These are phyloP conservation scores for Torrubiella hemipterigena DNA, from an alignment of 2,329 filamentous ascomycete species.

Conservation along the genomic window DNA sequence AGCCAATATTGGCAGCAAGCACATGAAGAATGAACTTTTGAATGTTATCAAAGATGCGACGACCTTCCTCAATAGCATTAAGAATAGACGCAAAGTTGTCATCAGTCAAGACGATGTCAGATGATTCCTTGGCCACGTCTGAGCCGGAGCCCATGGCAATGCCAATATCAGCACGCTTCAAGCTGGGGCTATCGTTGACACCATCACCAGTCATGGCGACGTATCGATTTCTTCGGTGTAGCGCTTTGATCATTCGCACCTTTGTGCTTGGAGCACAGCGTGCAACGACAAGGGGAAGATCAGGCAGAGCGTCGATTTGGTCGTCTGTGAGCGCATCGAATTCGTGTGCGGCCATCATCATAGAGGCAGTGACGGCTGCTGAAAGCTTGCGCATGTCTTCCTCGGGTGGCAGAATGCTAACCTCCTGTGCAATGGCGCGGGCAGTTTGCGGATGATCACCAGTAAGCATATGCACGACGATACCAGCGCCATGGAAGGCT, in stretches of 20 bases:
- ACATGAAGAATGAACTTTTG: conserved; percentile 60
- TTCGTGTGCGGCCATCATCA: conserved; percentile 51
- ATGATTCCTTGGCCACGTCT: conserved; percentile 58
- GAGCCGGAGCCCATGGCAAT: conserved; percentile 61
- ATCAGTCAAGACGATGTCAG: conserved; percentile 54
- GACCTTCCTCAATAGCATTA: conserved; percentile 47
- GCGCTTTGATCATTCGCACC: conserved; percentile 63
- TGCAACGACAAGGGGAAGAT: conserved; percentile 55
- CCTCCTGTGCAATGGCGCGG: conserved; percentile 45
- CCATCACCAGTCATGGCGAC: conserved; percentile 62
- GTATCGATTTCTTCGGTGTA: conserved; percentile 50
- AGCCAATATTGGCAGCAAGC: conserved; percentile 54
- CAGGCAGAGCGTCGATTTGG: conserved; percentile 48
- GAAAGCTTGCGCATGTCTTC: conserved; percentile 28
- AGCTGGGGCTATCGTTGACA: conserved; percentile 57
- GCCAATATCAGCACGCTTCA: conserved; percentile 55
- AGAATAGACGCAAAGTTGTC: conserved; percentile 46
- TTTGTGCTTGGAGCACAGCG: conserved; percentile 62
- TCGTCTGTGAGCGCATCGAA: conserved; percentile 52
- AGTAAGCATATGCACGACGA: conserved; percentile 53
- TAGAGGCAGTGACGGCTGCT: conserved; percentile 37
- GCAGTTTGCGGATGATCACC: conserved; percentile 52
- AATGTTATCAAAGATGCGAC: conserved; percentile 59
- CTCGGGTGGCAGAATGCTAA: conserved; percentile 42
- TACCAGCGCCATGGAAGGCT: conserved; percentile 45